Base-by-base conservation (phyloP, 2,329 filamentous ascomycete genomes). In the Neopestalotiopsis rosae region DNA sequence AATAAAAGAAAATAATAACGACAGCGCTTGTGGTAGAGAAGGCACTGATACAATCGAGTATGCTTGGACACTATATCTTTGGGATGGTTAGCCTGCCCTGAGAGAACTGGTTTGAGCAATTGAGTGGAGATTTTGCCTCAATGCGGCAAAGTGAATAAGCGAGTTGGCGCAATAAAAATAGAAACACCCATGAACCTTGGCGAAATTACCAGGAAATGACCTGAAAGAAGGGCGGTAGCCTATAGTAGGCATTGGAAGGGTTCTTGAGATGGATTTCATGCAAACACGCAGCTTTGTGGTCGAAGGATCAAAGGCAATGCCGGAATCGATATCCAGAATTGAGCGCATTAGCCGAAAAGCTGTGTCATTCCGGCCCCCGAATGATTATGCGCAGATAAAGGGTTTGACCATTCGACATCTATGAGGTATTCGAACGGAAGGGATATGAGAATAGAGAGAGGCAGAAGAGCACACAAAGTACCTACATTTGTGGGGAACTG, bases 81-180 rank as follows among this genome's bases (percentile, higher is more conserved):
- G 45, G 45, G 45, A 52, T 52, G 45, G 10, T 52, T 61, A 61
- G 57, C 32, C 57, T 14, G 57, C 24, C 1, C 34, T 38, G 34
- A 38, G 34, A 30, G 32, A 34, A 30, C n/a, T 30, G 10, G 24
- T 34, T 30, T 24, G 20, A 12, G 17, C 30, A 13, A n/a, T 14
- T 30, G 30, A 65, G 63, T 66, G 63, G 63, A 57, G 63, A 30
- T 65, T 66, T 17, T 58, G 24, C 32, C 63, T 66, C 49, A 66
- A 66, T 66, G 63, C 63, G 63, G 63, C 49, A 42, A 66, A 66
- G 63, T 66, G 49, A 17, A 38, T 24, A 66, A 38, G 45, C 49
- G 40, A 34, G 6, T 13, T 17, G 40, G 63, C n/a, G 63, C 17
- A 38, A 32, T 57, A 66, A 66, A 66, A 66, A 66, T 66, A 66